Conservation (phyloP, 495 filamentous ascomycete species). For the Penicillium atrosanguineum region DNA sequence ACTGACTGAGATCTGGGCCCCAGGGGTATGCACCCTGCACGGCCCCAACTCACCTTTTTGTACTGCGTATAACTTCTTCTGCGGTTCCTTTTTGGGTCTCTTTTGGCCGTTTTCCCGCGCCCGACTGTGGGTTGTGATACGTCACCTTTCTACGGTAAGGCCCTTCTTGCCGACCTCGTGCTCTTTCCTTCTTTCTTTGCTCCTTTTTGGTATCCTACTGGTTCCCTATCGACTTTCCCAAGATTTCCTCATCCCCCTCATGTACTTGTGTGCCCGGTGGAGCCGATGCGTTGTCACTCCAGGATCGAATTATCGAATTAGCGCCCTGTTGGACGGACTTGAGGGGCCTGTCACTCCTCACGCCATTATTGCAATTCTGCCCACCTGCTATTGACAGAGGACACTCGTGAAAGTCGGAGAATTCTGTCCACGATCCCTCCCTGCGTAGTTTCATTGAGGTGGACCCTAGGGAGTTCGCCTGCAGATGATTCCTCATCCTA, state of each 20-base stretch:
- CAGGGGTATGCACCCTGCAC: conserved; percentile 17
- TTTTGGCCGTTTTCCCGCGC: neutral
- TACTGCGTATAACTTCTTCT: too few species aligned
- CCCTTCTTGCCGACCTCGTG: neutral
- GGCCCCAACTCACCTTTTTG: neutral
- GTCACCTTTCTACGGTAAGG: neutral
- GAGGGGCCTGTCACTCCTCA: neutral
- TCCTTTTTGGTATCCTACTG: neutral
- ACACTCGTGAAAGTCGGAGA: conserved; percentile 23
- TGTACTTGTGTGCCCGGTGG: conserved; percentile 2
- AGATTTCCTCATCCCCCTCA: too few species aligned
- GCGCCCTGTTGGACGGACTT: neutral
- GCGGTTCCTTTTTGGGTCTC: neutral
- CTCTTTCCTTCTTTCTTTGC: neutral
- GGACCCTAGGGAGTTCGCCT: conserved; percentile 11
- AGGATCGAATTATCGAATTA: neutral
- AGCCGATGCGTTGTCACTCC: conserved; percentile 11
- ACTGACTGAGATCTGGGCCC: conserved; percentile 8
- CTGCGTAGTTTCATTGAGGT: conserved; percentile 20
- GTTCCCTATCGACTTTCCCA: too few species aligned
- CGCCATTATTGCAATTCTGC: neutral
- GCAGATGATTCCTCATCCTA: conserved; percentile 18
- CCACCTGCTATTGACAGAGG: conserved; percentile 4
- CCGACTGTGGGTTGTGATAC: neutral
- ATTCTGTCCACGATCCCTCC: conserved; percentile 25